Evolutionary conservation across 768 basidiomycete species (phyloP).

Genomic region (Pleurotus pulmonarius): DNA sequence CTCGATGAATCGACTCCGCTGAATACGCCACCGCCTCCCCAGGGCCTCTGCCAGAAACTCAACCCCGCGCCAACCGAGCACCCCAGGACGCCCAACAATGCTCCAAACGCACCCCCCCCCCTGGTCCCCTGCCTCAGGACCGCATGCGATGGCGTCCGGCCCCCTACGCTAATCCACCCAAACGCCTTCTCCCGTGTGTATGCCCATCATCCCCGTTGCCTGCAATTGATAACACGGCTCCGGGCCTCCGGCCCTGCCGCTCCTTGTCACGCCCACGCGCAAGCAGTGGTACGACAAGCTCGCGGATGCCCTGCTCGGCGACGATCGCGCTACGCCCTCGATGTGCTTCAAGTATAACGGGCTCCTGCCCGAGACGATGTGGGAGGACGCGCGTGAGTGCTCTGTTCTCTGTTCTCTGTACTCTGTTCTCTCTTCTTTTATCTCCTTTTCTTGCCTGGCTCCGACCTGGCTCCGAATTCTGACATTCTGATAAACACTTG

Average conservation of each 20-base stretch:
- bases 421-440: too few species aligned
- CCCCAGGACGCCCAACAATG: too few species aligned
- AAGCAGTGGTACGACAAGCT: conserved; percentile 87
- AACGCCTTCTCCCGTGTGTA: background rate
- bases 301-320: conserved; percentile 83
- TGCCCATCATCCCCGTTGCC: too few species aligned
- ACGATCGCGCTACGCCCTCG: conserved; percentile 81
- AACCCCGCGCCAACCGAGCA: conserved; percentile 13
- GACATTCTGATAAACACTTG: conserved; percentile 49
- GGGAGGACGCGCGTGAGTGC: conserved; percentile 77
- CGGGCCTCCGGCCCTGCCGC: background rate
- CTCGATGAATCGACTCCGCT: conserved; percentile 68
- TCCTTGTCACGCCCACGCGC: conserved; percentile 36
- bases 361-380: conserved; percentile 76
- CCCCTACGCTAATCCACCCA: conserved; percentile 23
- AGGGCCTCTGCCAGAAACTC: conserved; percentile 33
- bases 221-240: background rate
- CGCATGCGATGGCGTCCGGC: conserved; percentile 17
- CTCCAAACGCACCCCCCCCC: too few species aligned
- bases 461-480: conserved; percentile 1
- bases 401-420: background rate
- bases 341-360: conserved; percentile 89
- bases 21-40: conserved; percentile 22
- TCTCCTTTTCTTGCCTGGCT: background rate
- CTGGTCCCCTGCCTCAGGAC: conserved; percentile 13